Conservation (phyloP, 768 basidiomycete species). For the Trametes maxima region DNA sequence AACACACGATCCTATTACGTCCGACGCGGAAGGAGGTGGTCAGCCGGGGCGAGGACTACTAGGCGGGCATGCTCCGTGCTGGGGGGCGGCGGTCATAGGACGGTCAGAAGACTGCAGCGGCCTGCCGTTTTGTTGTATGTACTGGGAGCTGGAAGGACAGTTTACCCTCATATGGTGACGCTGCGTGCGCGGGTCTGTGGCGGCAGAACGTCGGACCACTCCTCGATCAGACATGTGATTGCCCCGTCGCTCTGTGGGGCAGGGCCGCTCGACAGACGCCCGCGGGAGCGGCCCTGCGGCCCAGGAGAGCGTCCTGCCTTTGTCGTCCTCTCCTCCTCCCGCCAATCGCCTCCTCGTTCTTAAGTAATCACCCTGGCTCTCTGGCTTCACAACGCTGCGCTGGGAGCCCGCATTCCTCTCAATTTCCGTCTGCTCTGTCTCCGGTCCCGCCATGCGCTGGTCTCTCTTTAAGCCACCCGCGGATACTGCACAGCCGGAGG, state of each 20-base stretch:
- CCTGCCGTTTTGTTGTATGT: background rate
- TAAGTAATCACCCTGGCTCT: slow-evolving; percentile 5
- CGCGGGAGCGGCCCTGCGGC: background rate
- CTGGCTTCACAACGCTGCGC: background rate
- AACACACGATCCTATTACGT: slow-evolving; percentile 83
- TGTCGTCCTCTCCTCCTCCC: slow-evolving; percentile 21
- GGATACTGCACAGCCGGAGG: slow-evolving; percentile 10
- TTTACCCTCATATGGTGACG: slow-evolving; percentile 14
- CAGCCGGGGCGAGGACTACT: slow-evolving; percentile 85
- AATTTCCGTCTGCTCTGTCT: background rate
- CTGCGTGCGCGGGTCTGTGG: background rate
- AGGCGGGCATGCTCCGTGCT: slow-evolving; percentile 14
- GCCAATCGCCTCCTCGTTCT: slow-evolving; percentile 1
- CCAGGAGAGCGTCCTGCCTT: slow-evolving; percentile 13
- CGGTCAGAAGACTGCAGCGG: slow-evolving; percentile 15
- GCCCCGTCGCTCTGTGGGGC: slow-evolving; percentile 2
- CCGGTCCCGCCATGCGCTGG: slow-evolving; percentile 14
- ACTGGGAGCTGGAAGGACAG: slow-evolving; percentile 10
- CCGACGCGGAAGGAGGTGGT: slow-evolving; percentile 86
- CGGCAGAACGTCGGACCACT: slow-evolving; percentile 13
- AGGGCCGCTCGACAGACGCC: background rate
- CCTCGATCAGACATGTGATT: slow-evolving; percentile 19
- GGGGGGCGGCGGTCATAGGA: slow-evolving; percentile 8
- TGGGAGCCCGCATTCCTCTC: background rate
- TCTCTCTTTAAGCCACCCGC: slow-evolving; percentile 4